Evolutionary conservation across 495 filamentous ascomycete species (phyloP), one percentile per base, ranked within the genome.

Genomic region (Hypoxylon lienhwacheense): DNA sequence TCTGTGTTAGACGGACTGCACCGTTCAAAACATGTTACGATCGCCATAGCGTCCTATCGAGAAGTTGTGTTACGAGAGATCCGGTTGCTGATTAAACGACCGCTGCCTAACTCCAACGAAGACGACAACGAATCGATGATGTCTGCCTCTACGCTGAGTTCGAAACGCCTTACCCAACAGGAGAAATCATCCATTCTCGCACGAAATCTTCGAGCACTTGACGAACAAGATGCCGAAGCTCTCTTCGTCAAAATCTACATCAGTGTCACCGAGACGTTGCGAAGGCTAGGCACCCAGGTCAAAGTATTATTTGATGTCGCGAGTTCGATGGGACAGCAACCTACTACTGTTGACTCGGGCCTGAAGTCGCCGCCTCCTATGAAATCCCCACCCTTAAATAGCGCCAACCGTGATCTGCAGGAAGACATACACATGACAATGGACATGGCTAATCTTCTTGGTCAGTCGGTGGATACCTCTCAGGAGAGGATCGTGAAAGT

Each of bases 271-370:
- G 93, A 99, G 66, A 86, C 88, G 0, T 67, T 97, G 45, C 79
- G 93, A 45, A 80, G 93, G 63, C 71, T 97, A 7, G 85, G 87
- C 28, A 89, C 90, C 3, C 93, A 99, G 62, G 88, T 91, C 15
- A 99, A 99, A 68, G 84, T 97, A 14, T 72, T 99, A n/a, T 76
- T 99, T 12, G 93, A 99, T 66, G 88, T 96, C 25, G 95, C 91
- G 1, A 96, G 91, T 64, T 85, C 85, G 6, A 75, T 92, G 32
- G 76, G 78, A 25, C 68, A 77, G 33, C 15, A 57, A 25, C 58
- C 67, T 0, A 31, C 40, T 2, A 37, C 40, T 3, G 44, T 45
- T 3, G 53, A 60, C 0, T 61, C 46, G 1, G 74, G 71, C 4
- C 29, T 73, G 26, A 73, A 68, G 31, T 79, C 77, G 10, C 79